These are phyloP conservation scores for Calocybe indica DNA, from an alignment of 768 basidiomycete genomes.

Conservation along the genomic window DNA sequence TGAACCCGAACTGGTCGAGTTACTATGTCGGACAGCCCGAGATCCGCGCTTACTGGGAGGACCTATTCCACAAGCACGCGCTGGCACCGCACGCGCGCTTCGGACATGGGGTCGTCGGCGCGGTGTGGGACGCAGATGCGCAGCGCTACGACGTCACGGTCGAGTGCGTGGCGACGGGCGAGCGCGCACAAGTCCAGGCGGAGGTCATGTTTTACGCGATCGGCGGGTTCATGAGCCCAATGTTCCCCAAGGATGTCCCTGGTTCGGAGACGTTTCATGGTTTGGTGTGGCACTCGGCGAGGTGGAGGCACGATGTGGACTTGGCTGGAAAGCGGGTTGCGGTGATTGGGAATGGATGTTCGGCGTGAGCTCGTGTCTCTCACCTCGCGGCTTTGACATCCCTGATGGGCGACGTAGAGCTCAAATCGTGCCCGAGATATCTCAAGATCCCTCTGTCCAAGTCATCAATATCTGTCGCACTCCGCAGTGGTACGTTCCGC, in stretches of 20 bases:
- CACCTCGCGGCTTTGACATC: background rate
- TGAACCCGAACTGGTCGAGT: slow-evolving; percentile 46
- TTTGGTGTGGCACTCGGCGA: slow-evolving; percentile 46
- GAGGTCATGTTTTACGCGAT: slow-evolving; percentile 45
- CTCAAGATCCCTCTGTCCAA: slow-evolving; percentile 39
- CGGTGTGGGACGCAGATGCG: slow-evolving; percentile 38
- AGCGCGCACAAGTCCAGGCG: slow-evolving; percentile 27
- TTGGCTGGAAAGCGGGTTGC: slow-evolving; percentile 49
- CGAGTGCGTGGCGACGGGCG: slow-evolving; percentile 29
- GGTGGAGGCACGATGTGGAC: slow-evolving; percentile 48
- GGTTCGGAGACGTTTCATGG: slow-evolving; percentile 45
- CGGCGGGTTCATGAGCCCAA: slow-evolving; percentile 41
- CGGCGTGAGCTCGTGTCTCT: slow-evolving; percentile 32
- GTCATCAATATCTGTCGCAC: slow-evolving; percentile 57
- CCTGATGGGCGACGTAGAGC: slow-evolving; percentile 30
- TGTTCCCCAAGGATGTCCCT: slow-evolving; percentile 36
- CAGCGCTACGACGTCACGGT: slow-evolving; percentile 39
- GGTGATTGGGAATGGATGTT: slow-evolving; percentile 60
- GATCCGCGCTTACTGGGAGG: slow-evolving; percentile 44
- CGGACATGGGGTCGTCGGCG: slow-evolving; percentile 30
- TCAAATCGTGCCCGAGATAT: slow-evolving; percentile 53
- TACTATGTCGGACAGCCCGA: slow-evolving; percentile 44
- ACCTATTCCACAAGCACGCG: slow-evolving; percentile 38
- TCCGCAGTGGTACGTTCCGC: slow-evolving; percentile 51
- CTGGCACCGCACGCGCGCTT: slow-evolving; percentile 36